Evolutionary conservation across 1,139 yeast genomes (phyloP).

Genomic region (Yamadazyma membranifaciens): DNA sequence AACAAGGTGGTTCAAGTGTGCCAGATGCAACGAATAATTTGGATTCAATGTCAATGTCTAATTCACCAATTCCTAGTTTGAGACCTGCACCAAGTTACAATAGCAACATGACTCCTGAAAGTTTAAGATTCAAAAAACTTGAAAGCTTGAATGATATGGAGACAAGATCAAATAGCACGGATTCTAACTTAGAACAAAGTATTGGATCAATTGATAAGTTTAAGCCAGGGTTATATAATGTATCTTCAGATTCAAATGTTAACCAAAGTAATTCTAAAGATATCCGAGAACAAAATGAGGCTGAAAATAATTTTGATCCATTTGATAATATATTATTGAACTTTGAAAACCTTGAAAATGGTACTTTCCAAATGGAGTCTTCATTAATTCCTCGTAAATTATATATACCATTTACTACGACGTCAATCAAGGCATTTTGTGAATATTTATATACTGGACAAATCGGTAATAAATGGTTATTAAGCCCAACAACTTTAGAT

Average conservation of each 20-base stretch:
- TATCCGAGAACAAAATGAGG: neutral
- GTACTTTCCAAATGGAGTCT: slow-evolving; percentile 49
- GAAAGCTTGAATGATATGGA: slow-evolving; percentile 1
- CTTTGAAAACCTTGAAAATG: slow-evolving; percentile 36
- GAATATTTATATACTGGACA: slow-evolving; percentile 79
- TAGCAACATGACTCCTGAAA: neutral
- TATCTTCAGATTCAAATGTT: neutral
- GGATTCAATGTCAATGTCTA: slow-evolving; percentile 9
- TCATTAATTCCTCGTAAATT: slow-evolving; percentile 63
- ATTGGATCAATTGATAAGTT: neutral
- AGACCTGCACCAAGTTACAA: slow-evolving; percentile 10
- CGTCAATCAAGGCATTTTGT: slow-evolving; percentile 61
- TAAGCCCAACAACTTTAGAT: slow-evolving; percentile 67
- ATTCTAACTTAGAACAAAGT: slow-evolving; percentile 2
- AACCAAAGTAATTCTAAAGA: neutral
- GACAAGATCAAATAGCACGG: neutral
- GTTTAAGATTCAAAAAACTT: neutral
- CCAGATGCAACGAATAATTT: slow-evolving; percentile 5
- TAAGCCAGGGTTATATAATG: neutral
- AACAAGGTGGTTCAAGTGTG: slow-evolving; percentile 10
- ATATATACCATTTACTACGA: slow-evolving; percentile 64
- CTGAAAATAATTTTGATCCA: slow-evolving; percentile 5
- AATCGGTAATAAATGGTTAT: slow-evolving; percentile 68
- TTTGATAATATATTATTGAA: slow-evolving; percentile 33
- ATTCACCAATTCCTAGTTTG: slow-evolving; percentile 23